Evolutionary conservation across 139 green algal genomes (phyloP), one percentile per base, ranked within the genome.

Genomic region (Closterium sp.): DNA sequence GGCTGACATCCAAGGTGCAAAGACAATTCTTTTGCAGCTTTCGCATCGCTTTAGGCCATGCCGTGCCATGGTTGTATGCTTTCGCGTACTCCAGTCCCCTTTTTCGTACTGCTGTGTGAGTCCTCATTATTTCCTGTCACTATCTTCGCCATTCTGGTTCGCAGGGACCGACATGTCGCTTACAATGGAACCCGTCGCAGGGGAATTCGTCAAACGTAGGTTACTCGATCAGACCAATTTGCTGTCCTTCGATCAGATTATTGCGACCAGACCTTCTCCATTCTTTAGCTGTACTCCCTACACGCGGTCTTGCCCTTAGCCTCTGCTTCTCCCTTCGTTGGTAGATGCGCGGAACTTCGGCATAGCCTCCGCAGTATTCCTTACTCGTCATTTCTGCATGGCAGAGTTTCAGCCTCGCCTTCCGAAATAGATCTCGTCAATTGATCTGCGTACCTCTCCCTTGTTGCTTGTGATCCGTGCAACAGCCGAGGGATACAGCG

Each of bases 401-500:
- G 55, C 25, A 19, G 55, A 76, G 55, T 76, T 76, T 85, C 30
- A 33, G 30, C 31, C 83, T 86, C 4, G 30, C 30, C 8, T 86
- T 86, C 12, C 28, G 69, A 4, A 4, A 7, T 84, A 5, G 83
- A 86, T 1, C 31, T 21, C 30, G 25, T 21, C 25, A 86, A 34
- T 33, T 32, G 25, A 33, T 32, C 25, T 28, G 83, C 30, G 28
- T 32, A 2, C 30, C 30, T 86, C 31, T 32, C n/a, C 30, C 30
- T 86, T 86, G 83, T 32, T 86, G 83, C 7, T 19, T 86, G 83
- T 9, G 64, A 83, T 83, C 43, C n/a, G 86, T 36, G 87, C 33
- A 31, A 69, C 89, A 92, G 89, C 55, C 12, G 89, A 89, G 32
- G 69, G 69, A 16, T 94, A 85, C 33, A 93, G 89, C 32, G 91